Evolutionary conservation across 202 grass and related monocot species (phyloP).

Genomic region (Bolboschoenoplectus hybrid): DNA sequence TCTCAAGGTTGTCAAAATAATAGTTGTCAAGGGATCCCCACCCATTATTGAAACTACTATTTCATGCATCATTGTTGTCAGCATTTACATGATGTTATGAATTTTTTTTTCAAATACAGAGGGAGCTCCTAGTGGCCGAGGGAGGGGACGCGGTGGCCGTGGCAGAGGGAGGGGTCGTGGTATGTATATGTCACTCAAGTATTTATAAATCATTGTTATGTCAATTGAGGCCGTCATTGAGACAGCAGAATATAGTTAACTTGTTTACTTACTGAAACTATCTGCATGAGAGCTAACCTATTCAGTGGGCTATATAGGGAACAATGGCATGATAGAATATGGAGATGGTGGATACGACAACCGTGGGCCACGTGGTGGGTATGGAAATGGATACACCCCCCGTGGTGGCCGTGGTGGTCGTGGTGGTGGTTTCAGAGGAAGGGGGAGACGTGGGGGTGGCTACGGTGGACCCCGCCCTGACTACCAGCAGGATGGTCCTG

Average conservation of each 20-base stretch:
- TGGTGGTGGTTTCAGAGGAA: constrained; percentile 70
- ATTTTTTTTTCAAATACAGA: constrained; percentile 27
- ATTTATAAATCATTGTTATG: constrained; percentile 1
- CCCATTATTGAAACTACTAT: neutral
- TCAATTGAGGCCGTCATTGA: neutral
- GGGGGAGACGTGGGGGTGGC: constrained; percentile 60
- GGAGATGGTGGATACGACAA: constrained; percentile 68
- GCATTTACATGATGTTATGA: neutral
- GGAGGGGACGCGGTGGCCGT: constrained; percentile 70
- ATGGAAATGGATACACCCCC: constrained; percentile 60
- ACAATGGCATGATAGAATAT: constrained; percentile 64
- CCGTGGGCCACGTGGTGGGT: constrained; percentile 49
- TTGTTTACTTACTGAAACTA: neutral
- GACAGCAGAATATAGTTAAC: neutral
- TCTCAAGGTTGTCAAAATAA: too few relatives aligned
- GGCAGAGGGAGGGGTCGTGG: constrained; percentile 62
- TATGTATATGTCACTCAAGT: constrained; percentile 23
- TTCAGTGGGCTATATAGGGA: constrained; percentile 6
- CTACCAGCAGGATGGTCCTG: constrained; percentile 68
- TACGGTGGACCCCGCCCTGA: constrained; percentile 56
- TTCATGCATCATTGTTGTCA: constrained; percentile 5
- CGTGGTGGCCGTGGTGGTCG: constrained; percentile 74
- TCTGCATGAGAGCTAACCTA: neutral
- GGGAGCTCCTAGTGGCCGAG: constrained; percentile 56
- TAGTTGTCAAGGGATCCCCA: too few relatives aligned